A percentile compares a stretch with the other conserved stretches of the same genome.
Evolutionary conservation across 805 yeast genomes (phyloP).

Genomic region (Candida cerambycidarum): DNA sequence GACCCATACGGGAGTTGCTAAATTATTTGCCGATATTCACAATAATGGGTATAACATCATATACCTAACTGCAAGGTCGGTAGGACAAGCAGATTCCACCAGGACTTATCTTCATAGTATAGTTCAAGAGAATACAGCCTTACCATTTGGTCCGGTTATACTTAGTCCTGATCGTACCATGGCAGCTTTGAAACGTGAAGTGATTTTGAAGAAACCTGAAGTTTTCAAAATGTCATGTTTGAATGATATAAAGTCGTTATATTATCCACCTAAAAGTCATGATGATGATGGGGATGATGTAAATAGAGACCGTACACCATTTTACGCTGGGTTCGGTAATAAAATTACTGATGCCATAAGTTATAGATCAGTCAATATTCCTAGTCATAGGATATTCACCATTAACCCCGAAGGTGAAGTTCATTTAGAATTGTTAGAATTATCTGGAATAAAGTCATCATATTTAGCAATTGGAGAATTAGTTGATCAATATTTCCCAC

Average conservation of each 20-base stretch:
- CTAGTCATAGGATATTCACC: slow-evolving; percentile 91
- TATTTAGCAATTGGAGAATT: slow-evolving; percentile 88
- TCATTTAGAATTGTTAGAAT: slow-evolving; percentile 91
- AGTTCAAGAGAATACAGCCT: slow-evolving; percentile 60
- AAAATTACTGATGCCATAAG: slow-evolving; percentile 95
- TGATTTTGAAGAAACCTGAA: slow-evolving; percentile 91
- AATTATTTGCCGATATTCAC: slow-evolving; percentile 80
- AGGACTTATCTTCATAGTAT: slow-evolving; percentile 78
- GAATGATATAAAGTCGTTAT: slow-evolving; percentile 76
- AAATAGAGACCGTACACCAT: slow-evolving; percentile 66
- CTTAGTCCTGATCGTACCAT: slow-evolving; percentile 94
- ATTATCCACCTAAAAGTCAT: slow-evolving; percentile 29
- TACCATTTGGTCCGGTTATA: slow-evolving; percentile 93
- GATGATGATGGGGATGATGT: slow-evolving; percentile 5
- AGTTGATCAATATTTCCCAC: slow-evolving; percentile 97
- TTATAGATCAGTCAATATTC: slow-evolving; percentile 89
- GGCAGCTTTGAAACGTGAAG: slow-evolving; percentile 91
- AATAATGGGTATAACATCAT: slow-evolving; percentile 89
- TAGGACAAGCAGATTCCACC: slow-evolving; percentile 92
- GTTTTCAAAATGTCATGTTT: slow-evolving; percentile 98
- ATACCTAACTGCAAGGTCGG: slow-evolving; percentile 92
- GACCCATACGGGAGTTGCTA: slow-evolving; percentile 97
- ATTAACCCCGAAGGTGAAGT: slow-evolving; percentile 97
- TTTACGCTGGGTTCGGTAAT: slow-evolving; percentile 97
- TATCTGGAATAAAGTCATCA: slow-evolving; percentile 88